Evolutionary conservation across 2,329 filamentous ascomycete genomes (phyloP), one percentile per base, ranked within the genome.

Genomic region (Truncatella angustata): DNA sequence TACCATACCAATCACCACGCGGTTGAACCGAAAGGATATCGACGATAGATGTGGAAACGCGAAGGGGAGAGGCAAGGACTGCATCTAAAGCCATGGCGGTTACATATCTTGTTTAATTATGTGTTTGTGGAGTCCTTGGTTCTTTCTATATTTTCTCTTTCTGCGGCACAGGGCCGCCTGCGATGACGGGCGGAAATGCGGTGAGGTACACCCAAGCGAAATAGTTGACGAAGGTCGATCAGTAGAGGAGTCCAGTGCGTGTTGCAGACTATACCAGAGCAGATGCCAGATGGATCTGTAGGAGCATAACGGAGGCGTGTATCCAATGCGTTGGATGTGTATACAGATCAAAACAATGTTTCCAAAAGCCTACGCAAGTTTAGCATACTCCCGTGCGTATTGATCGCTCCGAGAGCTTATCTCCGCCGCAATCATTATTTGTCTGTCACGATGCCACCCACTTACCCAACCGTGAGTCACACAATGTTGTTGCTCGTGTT

Each of bases 71-170:
- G 58, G 43, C 43, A 56, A 53, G 43, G 53, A 57, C 61, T 65
- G 62, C 63, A 66, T 66, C 59, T 61, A 62, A 60, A 57, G 58
- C 63, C 68, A 69, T 63, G 71, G 70, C 67, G 70, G 69, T 69
- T 70, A 73, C 71, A 71, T 76, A 77, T 71, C 68, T 74, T 78
- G 74, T 78, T 76, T 77, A 77, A 78, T 77, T 70, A 74, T 63
- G 70, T 74, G 71, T 61, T 62, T 60, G 59, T 54, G 61, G 62
- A 64, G 54, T 63, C 53, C 54, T 59, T 60, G 58, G 62, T 60
- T 60, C 56, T 57, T 62, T 65, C 56, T 51, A 54, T 54, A 57
- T 57, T 62, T 58, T 61, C 59, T 57, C 61, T 64, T 60, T 54
- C 57, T 53, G 51, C 54, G 54, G 60, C 58, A 56, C 54, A 54